Evolutionary conservation across 768 basidiomycete genomes (phyloP), one percentile per base, ranked within the genome.

Genomic region (Phlebiopsis flavidoalba): DNA sequence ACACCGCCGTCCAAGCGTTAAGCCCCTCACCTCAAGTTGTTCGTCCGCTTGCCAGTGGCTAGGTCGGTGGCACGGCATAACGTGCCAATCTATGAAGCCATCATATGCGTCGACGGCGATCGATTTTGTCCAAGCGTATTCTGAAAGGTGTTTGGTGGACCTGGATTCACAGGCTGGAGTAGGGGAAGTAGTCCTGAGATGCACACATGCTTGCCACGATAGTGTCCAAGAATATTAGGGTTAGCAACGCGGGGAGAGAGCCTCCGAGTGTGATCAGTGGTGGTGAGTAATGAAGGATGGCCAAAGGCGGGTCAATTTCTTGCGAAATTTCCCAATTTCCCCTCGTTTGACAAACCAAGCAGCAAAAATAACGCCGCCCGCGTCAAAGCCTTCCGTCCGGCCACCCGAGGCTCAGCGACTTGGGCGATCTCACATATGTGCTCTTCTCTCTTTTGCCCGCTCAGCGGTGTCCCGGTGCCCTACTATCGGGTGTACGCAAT

Each of bases 91-190:
- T 84, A 69, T 95, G 93, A 43, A 95, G 77, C 93, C 93, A 95
- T 59, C 95, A 72, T 99, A 99, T 46, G 87, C 95, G 76, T 98
- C 96, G 45, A 98, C 87, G 0, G 92, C 96, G 37, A 98, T 75
- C 1, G 87, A n/a, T n/a, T 92, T 70, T 94, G 85, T 14, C 92
- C 94, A n/a, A 50, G 83, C 74, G 69, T 89, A 93, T 59, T 95
- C 91, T 3, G 86, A 88, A 58, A 98, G 81, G 65, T 91, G 88
- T 60, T 78, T 83, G 60, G 81, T 83, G n/a, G 58, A 81, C 83
- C 69, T 95, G 92, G 40, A 97, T 95, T 47, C n/a, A n/a, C n/a
- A n/a, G 92, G 84, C 79, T 94, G 95, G 63, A 98, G 83, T 24
- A 96, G 82, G 35, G 94, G 91, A 36, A 98, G 76, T 19, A 98